Evolutionary conservation across 257 asterid species (phyloP), one percentile per base, ranked within the genome.

Genomic region (Echites panduratus): DNA sequence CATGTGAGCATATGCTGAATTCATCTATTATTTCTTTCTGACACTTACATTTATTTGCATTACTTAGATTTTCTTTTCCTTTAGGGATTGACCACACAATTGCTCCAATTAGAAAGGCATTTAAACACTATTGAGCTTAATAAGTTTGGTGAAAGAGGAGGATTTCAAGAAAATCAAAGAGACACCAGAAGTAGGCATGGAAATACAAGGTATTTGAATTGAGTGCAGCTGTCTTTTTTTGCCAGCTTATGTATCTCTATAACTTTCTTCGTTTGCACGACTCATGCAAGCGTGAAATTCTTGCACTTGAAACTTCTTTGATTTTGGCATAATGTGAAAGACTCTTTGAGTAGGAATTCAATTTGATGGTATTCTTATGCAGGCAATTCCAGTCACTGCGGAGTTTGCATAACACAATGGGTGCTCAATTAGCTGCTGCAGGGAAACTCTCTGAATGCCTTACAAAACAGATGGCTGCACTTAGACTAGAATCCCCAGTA

Each of bases 21-120:
- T 57, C 49, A 41, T 29, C 9, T 29, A n/a, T 19, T 64, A 35
- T 47, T 77, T 76, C 70, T 64, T 50, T 57, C 72, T 65, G 68
- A 67, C 78, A 53, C 74, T 66, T 75, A 68, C 70, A 67, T 27
- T 53, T 78, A 52, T 48, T 65, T 82, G 61, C 48, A 76, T 59
- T 38, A 16, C 8, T 52, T 75, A 13, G 48, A 54, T 35, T 69
- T 74, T 61, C 59, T 29, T 49, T 53, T 57, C 22, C 54, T 76
- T 27, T 85, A 93, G 96, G 95, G 85, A 70, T 76, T 95, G 77
- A 88, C 96, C 73, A 85, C 77, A 79, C 89, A 87, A 82, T 84
- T 95, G 86, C 86, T 91, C 81, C 95, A 90, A 76, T 84, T 94
- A 83, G 99, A 94, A 87, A 88, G 89, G 77, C 96, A 94, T 85